A percentile compares a stretch with the other conserved stretches of the same genome.
These are phyloP conservation scores for Syncephalastrum sp. DNA, from an alignment of 371 early-diverging fungal species.

Conservation along the genomic window DNA sequence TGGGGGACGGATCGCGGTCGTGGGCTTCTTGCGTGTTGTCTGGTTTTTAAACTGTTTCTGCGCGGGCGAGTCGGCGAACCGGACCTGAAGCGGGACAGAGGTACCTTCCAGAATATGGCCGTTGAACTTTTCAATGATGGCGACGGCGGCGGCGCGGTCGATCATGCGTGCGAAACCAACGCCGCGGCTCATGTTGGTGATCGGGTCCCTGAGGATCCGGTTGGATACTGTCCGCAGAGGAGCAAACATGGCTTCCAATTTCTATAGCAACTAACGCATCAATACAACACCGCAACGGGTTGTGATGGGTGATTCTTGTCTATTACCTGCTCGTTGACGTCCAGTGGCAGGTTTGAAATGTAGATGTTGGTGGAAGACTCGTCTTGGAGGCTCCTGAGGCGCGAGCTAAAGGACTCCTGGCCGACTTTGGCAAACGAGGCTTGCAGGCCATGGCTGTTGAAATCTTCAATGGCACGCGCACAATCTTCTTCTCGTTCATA, in stretches of 20 bases:
- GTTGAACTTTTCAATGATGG: conserved; percentile 69
- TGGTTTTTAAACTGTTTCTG: conserved; percentile 73
- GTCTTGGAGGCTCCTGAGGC: conserved; percentile 75
- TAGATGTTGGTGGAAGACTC: conserved; percentile 79
- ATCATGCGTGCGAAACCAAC: conserved; percentile 83
- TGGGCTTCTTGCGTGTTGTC: conserved; percentile 22
- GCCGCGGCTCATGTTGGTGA: conserved; percentile 59
- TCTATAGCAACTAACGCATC: conserved; percentile 21
- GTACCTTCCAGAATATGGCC: conserved; percentile 57
- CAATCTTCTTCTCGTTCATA: conserved; percentile 73
- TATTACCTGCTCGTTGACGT: conserved; percentile 67
- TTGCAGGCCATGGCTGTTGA: conserved; percentile 63
- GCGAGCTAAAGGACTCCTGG: conserved; percentile 74
- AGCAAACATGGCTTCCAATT: conserved; percentile 61
- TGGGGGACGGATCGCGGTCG: conserved; percentile 10
- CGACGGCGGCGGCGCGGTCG: conserved; percentile 64
- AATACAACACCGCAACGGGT: too few relatives aligned
- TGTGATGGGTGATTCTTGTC: too few relatives aligned
- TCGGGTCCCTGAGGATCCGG: conserved; percentile 67
- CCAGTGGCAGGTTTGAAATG: conserved; percentile 76
- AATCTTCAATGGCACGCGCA: conserved; percentile 62
- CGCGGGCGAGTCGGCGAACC: conserved; percentile 79
- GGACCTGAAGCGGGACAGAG: conserved; percentile 70
- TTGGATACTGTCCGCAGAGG: conserved; percentile 70
- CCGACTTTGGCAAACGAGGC: conserved; percentile 76